phyloP scores from a whole-genome alignment of 208 protist species.

The Porcisia hertigi region DNA sequence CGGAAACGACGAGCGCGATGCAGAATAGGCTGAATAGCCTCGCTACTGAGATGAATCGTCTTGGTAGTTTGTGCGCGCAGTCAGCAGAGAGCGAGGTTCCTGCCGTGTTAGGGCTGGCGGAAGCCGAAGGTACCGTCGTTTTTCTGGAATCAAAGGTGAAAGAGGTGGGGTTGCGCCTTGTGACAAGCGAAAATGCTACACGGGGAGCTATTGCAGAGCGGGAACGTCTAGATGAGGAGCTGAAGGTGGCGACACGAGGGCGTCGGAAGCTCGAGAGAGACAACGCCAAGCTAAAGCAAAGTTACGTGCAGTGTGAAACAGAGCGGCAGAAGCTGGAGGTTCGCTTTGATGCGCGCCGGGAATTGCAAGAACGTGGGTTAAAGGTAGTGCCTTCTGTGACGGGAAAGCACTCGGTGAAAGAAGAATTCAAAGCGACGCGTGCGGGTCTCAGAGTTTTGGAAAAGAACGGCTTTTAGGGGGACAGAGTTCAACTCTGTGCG shows the following conservation, averaged over 20 bases:
- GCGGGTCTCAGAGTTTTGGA: slow-evolving; percentile 15
- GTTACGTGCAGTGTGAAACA: slow-evolving; percentile 31
- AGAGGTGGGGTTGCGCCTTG: too few species aligned
- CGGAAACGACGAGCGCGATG: background rate
- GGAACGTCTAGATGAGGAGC: background rate
- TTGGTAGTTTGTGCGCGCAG: background rate
- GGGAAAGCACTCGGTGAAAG: slow-evolving; percentile 4
- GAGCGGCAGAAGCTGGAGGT: slow-evolving; percentile 15
- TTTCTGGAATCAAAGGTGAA: too few species aligned
- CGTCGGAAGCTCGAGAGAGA: slow-evolving; percentile 30
- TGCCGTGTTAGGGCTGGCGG: too few species aligned
- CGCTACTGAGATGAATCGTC: background rate
- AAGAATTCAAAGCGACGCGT: slow-evolving; percentile 13
- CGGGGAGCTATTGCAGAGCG: background rate
- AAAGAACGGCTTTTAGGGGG: background rate
- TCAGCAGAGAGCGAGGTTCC: too few species aligned
- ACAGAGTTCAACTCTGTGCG: background rate
- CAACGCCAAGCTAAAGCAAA: slow-evolving; percentile 30
- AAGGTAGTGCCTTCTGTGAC: background rate
- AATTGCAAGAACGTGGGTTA: background rate
- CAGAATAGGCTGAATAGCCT: background rate
- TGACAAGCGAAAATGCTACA: too few species aligned
- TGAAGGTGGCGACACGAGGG: background rate
- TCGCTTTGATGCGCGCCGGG: slow-evolving; percentile 18
- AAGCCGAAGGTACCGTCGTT: too few species aligned